Percentiles rank a stretch among this genome's conserved stretches.
These are phyloP conservation scores for Penicillium sp. DNA, from an alignment of 2,329 filamentous ascomycete species.

Conservation along the genomic window DNA sequence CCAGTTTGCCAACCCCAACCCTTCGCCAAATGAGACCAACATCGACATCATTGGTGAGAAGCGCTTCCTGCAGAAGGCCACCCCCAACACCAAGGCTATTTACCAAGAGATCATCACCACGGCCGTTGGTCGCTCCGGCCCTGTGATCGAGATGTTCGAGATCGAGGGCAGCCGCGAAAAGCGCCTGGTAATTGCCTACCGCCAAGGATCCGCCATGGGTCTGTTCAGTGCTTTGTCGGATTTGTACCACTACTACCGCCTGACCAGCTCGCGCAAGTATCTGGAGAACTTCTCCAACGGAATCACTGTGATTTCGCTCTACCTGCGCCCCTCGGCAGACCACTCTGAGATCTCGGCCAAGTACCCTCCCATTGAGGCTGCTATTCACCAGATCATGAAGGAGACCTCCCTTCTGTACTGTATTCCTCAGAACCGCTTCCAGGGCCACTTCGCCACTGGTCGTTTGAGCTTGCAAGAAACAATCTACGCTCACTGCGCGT, in stretches of 20 bases:
- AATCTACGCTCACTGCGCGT: conserved; percentile 94
- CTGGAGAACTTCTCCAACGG: conserved; percentile 99
- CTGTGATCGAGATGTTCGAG: conserved; percentile 97
- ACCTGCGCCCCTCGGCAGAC: conserved; percentile 73
- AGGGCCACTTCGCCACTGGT: conserved; percentile 80
- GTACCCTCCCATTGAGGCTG: conserved; percentile 81
- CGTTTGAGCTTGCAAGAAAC: conserved; percentile 91
- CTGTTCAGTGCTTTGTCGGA: conserved; percentile 94
- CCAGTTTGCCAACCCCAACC: conserved; percentile 75
- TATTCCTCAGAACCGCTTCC: conserved; percentile 95
- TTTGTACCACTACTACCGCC: conserved; percentile 96
- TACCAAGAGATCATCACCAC: conserved; percentile 92
- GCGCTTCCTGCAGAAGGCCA: conserved; percentile 93
- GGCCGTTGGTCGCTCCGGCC: conserved; percentile 79
- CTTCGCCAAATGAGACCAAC: conserved; percentile 74
- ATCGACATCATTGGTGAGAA: conserved; percentile 90
- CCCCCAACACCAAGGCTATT: conserved; percentile 89
- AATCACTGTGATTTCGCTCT: conserved; percentile 94
- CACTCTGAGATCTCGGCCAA: conserved; percentile 55
- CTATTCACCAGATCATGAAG: conserved; percentile 98
- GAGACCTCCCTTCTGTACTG: conserved; percentile 97
- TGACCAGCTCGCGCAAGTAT: conserved; percentile 95
- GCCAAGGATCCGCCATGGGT: conserved; percentile 84
- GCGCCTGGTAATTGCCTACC: conserved; percentile 90
- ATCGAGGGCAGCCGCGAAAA: conserved; percentile 90